Evolutionary conservation across 345 rosid species (phyloP), one percentile per base, ranked within the genome.

Genomic region (Cardamine resedifolia): DNA sequence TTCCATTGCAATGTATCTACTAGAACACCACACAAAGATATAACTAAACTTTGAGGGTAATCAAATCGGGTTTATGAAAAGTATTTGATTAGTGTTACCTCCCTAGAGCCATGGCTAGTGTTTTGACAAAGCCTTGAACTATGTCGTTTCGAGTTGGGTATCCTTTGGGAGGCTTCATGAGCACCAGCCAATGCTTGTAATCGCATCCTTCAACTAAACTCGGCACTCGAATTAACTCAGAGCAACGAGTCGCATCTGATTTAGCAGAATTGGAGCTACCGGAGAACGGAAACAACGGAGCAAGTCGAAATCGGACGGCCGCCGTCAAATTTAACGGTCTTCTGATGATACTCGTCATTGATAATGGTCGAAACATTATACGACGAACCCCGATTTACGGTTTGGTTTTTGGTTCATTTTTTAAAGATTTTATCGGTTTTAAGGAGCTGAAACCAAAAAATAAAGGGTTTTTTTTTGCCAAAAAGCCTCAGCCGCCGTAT

Each of bases 101-200:
- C 33, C 81, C 73, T 12, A 83, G 58, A 72, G 76, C 84, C 79
- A 70, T 66, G 38, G 86, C 43, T 47, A 80, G 38, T 38, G 86
- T 78, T 70, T 73, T 70, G 58, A 83, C 58, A 47, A 78, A 78
- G 67, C 79, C 2, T 72, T 16, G 41, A 9, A 73, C 78, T 33
- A 83, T 83, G 58, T 83, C 78, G 21, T 73, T 72, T 48, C 86
- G 81, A 73, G 48, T 58, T 58, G 82, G 82, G 82, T 80, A 83
- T 58, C 81, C 83, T 27, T 67, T 71, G 14, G 84, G 83, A 73
- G 81, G 69, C 34, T 74, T 82, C 84, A 78, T 78, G n/a, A 83
- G 76, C 39, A 82, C 78, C 2, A 82, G 68, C 83, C 85, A 82
- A 77, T 79, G 83, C 27, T 77, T 75, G 70, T 83, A 81, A 69